Evolutionary conservation across 208 protist species (phyloP).

Genomic region (Leishmania guyanensis): DNA sequence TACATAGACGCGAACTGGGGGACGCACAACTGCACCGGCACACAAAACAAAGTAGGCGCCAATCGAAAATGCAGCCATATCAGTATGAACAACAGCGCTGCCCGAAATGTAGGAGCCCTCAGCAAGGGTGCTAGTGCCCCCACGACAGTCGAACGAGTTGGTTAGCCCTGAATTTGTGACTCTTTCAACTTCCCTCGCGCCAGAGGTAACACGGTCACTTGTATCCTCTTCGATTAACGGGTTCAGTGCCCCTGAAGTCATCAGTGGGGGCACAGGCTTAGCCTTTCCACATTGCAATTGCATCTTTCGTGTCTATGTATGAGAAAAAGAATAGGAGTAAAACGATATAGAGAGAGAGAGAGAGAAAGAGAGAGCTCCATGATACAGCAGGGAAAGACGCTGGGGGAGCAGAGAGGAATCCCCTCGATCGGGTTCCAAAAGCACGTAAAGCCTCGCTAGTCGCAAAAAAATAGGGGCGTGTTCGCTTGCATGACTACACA

Average conservation of each 20-base stretch:
- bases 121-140: background rate
- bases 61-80: constrained; percentile 17
- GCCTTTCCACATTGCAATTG: background rate
- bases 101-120: background rate
- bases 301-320: background rate
- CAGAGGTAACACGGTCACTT: background rate
- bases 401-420: background rate
- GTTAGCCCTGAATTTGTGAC: constrained; percentile 14
- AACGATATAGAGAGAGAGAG: background rate
- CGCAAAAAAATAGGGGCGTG: background rate
- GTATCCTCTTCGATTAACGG: background rate
- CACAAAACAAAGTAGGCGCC: constrained; percentile 39
- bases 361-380: background rate
- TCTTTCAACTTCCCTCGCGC: background rate
- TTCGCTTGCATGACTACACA: background rate
- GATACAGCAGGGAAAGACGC: background rate
- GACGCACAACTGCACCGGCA: constrained; percentile 44
- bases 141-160: constrained; percentile 11
- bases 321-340: background rate
- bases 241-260: constrained; percentile 33
- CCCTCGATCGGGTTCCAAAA: background rate
- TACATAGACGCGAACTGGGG: constrained; percentile 48
- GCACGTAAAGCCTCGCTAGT: background rate
- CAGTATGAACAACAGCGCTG: constrained; percentile 37
- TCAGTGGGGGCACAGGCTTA: constrained; percentile 33